Evolutionary conservation across 2,329 filamentous ascomycete genomes (phyloP), one percentile per base, ranked within the genome.

Genomic region (Talaromyces sp.): DNA sequence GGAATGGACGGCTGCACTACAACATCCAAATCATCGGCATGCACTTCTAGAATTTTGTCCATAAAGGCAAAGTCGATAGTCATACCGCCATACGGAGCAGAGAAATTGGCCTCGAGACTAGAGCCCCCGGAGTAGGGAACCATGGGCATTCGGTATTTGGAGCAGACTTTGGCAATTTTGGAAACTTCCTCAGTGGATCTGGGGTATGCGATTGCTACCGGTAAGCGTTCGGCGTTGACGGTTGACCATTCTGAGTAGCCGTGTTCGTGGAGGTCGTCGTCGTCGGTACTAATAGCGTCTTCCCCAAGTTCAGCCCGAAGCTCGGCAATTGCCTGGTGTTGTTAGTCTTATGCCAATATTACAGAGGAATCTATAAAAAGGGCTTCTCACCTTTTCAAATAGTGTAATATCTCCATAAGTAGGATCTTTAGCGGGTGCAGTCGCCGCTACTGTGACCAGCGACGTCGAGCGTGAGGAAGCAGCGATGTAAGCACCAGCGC

Each of bases 21-120:
- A 59, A 97, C 84, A 71, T 97, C 93, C 90, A 97, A 92, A 75
- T 97, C 93, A 3, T 91, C 89, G 70, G 90, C 88, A 75, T 96
- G 90, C 64, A 97, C 83, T 62, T 88, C 83, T 35, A 97, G 70
- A 31, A 97, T 90, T 71, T 88, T 82, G 75, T 96, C 90, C 93
- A 97, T 97, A 72, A 87, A 87, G 0, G 87, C 86, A 75, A 97
- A 97, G 73, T 97, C 93, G 60, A 97, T 90, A 69, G 91, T 94
- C 73, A 97, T 86, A 13, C 93, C 93, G 13, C 93, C 93, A 73
- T 89, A 90, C 0, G 92, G 92, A 14, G 93, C 91, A 0, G 91
- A 91, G 76, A 96, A 96, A 75, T 97, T 95, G 14, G 90, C 93
- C 76, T 97, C 93, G 0, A 97, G 82, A 69, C 90, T 94, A 0